Evolutionary conservation across 192 early-diverging fungal genomes (phyloP).

Genomic region (Linnemannia schmuckeri): DNA sequence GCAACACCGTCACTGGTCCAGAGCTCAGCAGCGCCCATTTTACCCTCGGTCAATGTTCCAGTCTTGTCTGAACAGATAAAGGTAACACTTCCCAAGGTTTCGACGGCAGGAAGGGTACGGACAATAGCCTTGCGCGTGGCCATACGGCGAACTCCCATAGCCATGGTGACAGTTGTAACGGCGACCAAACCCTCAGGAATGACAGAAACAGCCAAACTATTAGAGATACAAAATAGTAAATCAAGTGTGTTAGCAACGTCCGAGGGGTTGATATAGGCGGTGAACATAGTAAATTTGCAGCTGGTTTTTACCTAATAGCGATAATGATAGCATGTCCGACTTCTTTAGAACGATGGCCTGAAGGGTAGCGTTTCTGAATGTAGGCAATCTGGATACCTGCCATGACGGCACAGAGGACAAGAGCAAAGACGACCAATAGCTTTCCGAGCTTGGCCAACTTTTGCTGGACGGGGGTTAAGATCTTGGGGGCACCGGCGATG

Average conservation of each 20-base stretch:
- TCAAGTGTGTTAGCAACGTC: neutral
- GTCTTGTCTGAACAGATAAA: slow-evolving; percentile 98
- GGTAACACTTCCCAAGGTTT: slow-evolving; percentile 95
- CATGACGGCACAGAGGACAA: slow-evolving; percentile 86
- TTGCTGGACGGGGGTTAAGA: slow-evolving; percentile 76
- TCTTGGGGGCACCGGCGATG: slow-evolving; percentile 72
- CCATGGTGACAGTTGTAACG: slow-evolving; percentile 97
- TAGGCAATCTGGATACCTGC: slow-evolving; percentile 86
- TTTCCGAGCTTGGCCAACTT: slow-evolving; percentile 86
- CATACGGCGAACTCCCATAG: slow-evolving; percentile 94
- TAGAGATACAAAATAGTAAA: neutral
- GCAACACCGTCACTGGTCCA: slow-evolving; percentile 81
- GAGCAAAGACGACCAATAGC: slow-evolving; percentile 85
- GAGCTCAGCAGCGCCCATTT: slow-evolving; percentile 91
- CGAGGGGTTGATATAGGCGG: too few relatives aligned
- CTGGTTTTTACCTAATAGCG: too few relatives aligned
- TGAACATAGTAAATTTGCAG: too few relatives aligned
- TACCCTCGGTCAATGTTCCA: slow-evolving; percentile 97
- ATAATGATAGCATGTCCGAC: too few relatives aligned
- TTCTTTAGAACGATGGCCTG: too few relatives aligned
- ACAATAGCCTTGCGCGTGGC: slow-evolving; percentile 91
- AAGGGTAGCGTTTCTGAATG: slow-evolving; percentile 63
- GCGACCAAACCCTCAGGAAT: slow-evolving; percentile 98
- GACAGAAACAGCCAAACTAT: slow-evolving; percentile 92
- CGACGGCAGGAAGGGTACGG: slow-evolving; percentile 91